These are phyloP conservation scores for Plasmopara viticola DNA, from an alignment of 352 stramenopile genomes.

Conservation along the genomic window DNA sequence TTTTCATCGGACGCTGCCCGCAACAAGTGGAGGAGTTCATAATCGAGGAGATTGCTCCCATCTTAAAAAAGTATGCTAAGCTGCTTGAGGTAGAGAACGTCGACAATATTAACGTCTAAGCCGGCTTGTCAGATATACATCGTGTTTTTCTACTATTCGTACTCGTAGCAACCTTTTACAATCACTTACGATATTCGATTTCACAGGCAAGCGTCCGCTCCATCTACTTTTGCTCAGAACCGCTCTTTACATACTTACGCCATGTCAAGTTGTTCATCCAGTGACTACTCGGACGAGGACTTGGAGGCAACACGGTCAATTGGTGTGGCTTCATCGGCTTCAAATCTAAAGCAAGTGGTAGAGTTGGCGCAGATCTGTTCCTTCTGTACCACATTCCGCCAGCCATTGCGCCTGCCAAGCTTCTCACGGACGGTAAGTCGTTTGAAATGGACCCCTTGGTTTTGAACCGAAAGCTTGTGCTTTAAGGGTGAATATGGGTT, in stretches of 20 bases:
- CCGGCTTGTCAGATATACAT: neutral
- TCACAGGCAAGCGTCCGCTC: constrained; percentile 1
- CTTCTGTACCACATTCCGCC: constrained; percentile 70
- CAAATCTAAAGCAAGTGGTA: constrained; percentile 28
- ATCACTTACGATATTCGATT: neutral
- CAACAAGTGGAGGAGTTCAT: constrained; percentile 97
- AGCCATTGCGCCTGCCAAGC: constrained; percentile 55
- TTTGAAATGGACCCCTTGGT: constrained; percentile 1
- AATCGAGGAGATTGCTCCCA: constrained; percentile 89
- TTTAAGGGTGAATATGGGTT: constrained; percentile 8
- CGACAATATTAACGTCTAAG: constrained; percentile 96
- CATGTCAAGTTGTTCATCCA: constrained; percentile 47
- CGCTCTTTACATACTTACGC: constrained; percentile 19
- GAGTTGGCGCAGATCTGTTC: constrained; percentile 70
- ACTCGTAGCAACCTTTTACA: neutral
- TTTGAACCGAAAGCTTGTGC: neutral
- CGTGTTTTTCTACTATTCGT: neutral
- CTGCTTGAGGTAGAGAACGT: constrained; percentile 90
- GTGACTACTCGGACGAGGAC: constrained; percentile 35
- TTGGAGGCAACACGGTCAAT: constrained; percentile 10
- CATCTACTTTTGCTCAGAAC: constrained; percentile 19
- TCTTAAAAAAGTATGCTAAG: constrained; percentile 87
- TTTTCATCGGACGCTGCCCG: constrained; percentile 96
- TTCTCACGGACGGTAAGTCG: constrained; percentile 70
- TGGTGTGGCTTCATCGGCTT: constrained; percentile 9